Percentiles rank a stretch among this genome's conserved stretches.
Conservation (phyloP, 2,329 filamentous ascomycete genomes). For the Dactylellina sp. region DNA sequence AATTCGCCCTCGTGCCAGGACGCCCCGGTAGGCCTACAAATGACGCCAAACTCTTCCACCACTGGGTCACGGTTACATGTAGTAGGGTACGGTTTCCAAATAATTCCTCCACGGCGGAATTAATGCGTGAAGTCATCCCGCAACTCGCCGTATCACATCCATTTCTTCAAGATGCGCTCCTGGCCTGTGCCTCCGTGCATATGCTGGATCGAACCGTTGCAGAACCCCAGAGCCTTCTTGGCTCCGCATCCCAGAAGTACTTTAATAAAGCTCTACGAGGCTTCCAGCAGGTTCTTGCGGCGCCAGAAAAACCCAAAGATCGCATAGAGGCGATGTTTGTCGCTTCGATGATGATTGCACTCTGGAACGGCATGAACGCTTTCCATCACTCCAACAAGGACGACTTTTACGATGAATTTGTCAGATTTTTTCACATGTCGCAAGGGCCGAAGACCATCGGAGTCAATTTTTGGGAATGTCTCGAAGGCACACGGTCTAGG, state of each 20-base stretch:
- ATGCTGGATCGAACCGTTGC: conserved; percentile 34
- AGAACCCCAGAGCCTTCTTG: conserved; percentile 35
- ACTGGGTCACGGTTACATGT: conserved; percentile 53
- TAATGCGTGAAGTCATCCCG: conserved; percentile 50
- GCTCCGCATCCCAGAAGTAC: conserved; percentile 37
- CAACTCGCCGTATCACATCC: conserved; percentile 40
- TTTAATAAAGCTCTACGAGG: conserved; percentile 40
- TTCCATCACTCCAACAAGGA: conserved; percentile 53
- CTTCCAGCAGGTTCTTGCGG: conserved; percentile 41
- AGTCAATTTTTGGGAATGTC: conserved; percentile 34
- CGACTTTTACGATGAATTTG: conserved; percentile 53
- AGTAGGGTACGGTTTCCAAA: conserved; percentile 44
- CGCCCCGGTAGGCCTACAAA: conserved; percentile 49
- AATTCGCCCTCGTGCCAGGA: conserved; percentile 49
- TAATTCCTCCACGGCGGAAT: conserved; percentile 30
- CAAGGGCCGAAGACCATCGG: conserved; percentile 50
- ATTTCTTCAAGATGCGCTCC: conserved; percentile 47
- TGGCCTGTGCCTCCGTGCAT: conserved; percentile 48
- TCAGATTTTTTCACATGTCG: conserved; percentile 47
- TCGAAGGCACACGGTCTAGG: conserved; percentile 35
- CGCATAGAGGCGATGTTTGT: conserved; percentile 43
- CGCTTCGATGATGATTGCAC: conserved; percentile 50
- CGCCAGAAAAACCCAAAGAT: conserved; percentile 26
- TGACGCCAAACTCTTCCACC: conserved; percentile 46
- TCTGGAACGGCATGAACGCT: conserved; percentile 55